A percentile compares a stretch with the other conserved stretches of the same genome.
These are phyloP conservation scores for Calonectria ilicicola DNA, from an alignment of 2,329 filamentous ascomycete species.

Conservation along the genomic window DNA sequence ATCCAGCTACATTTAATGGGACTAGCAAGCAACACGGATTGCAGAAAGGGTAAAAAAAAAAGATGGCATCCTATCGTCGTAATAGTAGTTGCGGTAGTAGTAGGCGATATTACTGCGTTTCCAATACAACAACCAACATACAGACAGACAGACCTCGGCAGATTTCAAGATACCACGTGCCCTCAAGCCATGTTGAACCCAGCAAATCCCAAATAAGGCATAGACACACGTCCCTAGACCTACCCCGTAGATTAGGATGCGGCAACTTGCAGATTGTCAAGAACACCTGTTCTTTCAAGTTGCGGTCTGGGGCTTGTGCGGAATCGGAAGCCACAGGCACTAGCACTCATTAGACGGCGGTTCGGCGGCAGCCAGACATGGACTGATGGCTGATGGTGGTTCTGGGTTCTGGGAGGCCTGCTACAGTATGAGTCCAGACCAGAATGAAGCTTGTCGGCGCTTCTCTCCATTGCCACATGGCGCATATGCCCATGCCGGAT, in stretches of 20 bases:
- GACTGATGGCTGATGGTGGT: background rate
- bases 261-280: background rate
- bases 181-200: background rate
- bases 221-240: background rate
- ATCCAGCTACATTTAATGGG: background rate
- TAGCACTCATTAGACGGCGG: background rate
- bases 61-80: background rate
- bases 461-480: background rate
- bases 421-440: background rate
- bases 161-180: background rate
- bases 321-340: background rate
- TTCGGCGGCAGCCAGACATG: background rate
- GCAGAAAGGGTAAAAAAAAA: no score
- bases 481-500: background rate
- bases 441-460: background rate
- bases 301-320: conserved; percentile 11
- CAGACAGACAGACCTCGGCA: background rate
- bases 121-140: background rate
- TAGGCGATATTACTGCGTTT: no score
- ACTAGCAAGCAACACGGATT: no score
- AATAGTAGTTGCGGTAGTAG: no score
- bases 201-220: background rate
- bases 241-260: background rate
- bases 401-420: background rate
- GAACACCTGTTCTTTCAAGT: conserved; percentile 13